Evolutionary conservation across 176 grass and related monocot species (phyloP), one percentile per base, ranked within the genome.

Genomic region (Metroxylon sagu): DNA sequence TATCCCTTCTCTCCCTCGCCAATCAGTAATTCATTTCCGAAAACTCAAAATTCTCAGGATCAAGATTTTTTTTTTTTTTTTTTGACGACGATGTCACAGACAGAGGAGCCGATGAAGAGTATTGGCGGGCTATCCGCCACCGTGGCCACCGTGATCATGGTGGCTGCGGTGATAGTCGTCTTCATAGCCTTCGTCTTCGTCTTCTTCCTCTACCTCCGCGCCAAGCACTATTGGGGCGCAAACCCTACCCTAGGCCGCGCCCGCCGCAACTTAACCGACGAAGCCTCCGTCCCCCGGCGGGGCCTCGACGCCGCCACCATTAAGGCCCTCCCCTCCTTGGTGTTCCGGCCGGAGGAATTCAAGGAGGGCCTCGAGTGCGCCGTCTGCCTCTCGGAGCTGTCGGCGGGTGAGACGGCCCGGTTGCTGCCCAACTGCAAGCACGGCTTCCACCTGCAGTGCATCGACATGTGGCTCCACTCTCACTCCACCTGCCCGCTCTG

Each of bases 401-500:
- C 59, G 19, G 60, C 62, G 0, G 88, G 83, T 26, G 83, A 91
- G 30, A 56, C 65, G n/a, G 76, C 73, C 7, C 62, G 88, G 29
- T 17, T 86, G 54, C 76, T 91, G 14, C 83, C 88, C 3, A 76
- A 77, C 5, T 91, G 88, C 79, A 75, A 75, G 30, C 88, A 92
- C 64, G 53, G 53, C 1, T 92, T 87, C 73, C 88, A 92, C 55
- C 63, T 92, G 4, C 70, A 83, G 12, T 92, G 83, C 77, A 78
- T 92, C 59, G 80, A 83, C 72, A 87, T 83, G 80, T 87, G 83
- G 88, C 67, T 87, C 4, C 60, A 56, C 0, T 87, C 88, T 0
- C 83, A 92, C 65, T 92, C 79, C 52, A 92, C 80, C 62, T 87
- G 80, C 69, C 88, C 83, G 7, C 64, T 83, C 19, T 92, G 80